Conservation (phyloP, 192 early-diverging fungal genomes). For the Backusella psychrophila region DNA sequence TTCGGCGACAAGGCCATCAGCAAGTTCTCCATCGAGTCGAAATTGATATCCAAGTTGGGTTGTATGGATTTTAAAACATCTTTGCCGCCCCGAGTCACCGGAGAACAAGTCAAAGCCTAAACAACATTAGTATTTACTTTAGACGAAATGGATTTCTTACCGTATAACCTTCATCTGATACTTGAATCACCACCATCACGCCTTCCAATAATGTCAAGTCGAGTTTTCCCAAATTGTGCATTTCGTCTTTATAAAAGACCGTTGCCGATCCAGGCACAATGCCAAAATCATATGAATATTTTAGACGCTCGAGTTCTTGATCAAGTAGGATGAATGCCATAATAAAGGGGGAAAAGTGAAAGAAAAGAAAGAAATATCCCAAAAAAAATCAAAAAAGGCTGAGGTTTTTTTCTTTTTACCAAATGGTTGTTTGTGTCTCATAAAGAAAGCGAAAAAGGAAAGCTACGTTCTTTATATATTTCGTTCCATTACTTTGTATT, state of each 20-base stretch:
- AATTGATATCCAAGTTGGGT: conserved; percentile 15
- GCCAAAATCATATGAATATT: conserved; percentile 15
- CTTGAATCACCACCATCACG: conserved; percentile 20
- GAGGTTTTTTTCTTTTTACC: not conserved
- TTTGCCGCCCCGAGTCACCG: not conserved
- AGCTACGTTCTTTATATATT: too few species aligned
- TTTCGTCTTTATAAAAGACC: conserved; percentile 16
- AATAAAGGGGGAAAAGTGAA: not conserved
- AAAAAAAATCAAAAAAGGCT: not conserved
- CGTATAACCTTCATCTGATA: conserved; percentile 20
- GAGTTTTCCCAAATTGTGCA: conserved; percentile 8
- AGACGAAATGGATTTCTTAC: not conserved
- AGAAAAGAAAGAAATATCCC: not conserved
- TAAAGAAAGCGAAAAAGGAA: not conserved
- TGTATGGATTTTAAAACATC: conserved; percentile 4
- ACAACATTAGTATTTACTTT: too few species aligned
- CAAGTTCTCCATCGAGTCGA: conserved; percentile 41
- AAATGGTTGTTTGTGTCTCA: not conserved
- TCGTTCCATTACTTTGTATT: too few species aligned
- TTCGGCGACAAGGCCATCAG: conserved; percentile 32
- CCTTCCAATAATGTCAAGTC: conserved; percentile 23
- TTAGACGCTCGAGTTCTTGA: conserved; percentile 12
- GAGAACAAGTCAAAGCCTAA: conserved; percentile 1
- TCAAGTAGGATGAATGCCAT: not conserved
- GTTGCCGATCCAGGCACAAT: conserved; percentile 26